These are phyloP conservation scores for Akanthomyces lecanii DNA, from an alignment of 2,329 filamentous ascomycete species.

Conservation along the genomic window DNA sequence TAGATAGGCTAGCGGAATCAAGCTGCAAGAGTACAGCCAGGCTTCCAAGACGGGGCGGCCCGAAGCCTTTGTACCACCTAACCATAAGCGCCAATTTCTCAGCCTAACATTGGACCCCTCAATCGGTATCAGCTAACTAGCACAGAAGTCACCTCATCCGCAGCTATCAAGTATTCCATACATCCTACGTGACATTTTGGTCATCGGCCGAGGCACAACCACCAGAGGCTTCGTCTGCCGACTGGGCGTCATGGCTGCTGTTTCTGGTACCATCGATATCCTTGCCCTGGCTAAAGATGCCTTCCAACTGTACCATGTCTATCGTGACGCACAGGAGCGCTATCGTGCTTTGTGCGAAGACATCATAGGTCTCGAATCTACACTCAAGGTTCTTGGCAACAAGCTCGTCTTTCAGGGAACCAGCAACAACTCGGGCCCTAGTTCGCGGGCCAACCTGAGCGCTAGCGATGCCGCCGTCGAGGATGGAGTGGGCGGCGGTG, in stretches of 20 bases:
- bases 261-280: background rate
- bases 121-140: too few relatives aligned
- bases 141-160: background rate
- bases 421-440: too few relatives aligned
- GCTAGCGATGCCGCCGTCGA: background rate
- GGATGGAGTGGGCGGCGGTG: background rate
- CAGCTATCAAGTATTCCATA: background rate
- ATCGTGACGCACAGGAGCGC: background rate
- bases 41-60: too few relatives aligned
- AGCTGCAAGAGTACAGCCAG: too few relatives aligned
- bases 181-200: background rate
- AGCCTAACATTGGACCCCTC: too few relatives aligned
- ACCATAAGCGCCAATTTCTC: too few relatives aligned
- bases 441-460: too few relatives aligned
- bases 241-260: background rate
- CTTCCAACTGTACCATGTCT: background rate
- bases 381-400: slow-evolving; percentile 1
- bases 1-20: too few relatives aligned
- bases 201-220: background rate
- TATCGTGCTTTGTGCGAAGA: background rate
- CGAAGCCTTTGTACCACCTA: too few relatives aligned
- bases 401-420: background rate
- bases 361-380: background rate
- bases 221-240: background rate
- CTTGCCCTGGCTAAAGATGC: slow-evolving; percentile 2